Evolutionary conservation across 1,139 yeast genomes (phyloP), one percentile per base, ranked within the genome.

Genomic region (Yamadazyma aaseri): DNA sequence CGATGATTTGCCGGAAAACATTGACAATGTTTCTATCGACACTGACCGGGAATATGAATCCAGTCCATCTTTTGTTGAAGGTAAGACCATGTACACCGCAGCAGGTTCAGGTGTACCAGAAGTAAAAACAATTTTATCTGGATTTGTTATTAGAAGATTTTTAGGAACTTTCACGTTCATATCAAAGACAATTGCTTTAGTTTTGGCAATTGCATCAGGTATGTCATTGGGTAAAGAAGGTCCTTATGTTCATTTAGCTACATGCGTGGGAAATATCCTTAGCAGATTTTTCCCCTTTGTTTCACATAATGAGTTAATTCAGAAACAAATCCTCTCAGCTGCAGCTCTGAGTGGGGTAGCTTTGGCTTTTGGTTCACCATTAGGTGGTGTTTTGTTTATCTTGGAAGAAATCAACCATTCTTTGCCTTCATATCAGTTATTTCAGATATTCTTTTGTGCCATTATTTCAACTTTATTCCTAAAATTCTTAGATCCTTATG

Each of bases 261-360:
- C 85, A 1, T 76, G 82, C 45, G 79, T 78, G 10, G 86, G 86
- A 1, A 80, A 80, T 49, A 67, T 80, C 25, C 53, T 73, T 5
- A 64, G 80, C 28, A 62, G 85, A 29, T 49, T 71, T 22, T 78
- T 78, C 46, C 64, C 71, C 3, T 71, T 65, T 45, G 74, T 74
- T 38, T 55, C 69, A 38, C 53, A 61, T 9, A 77, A 77, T 45
- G 83, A 77, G 34, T 58, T 76, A 17, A 66, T 76, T 44, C 67
- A 77, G 39, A 68, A 82, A 41, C 83, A 79, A 47, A 67, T 81
- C 2, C 53, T 80, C 26, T 71, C 81, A 3, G 85, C 86, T 0
- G 75, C 83, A 10, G 80, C 84, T 2, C 73, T 78, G 34, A 81
- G 85, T 8, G 86, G 86, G 5, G 85, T 80, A 8, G 82, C 86